Evolutionary conservation across 139 green algal species (phyloP).

Genomic region (Mychonastes homosphaera): DNA sequence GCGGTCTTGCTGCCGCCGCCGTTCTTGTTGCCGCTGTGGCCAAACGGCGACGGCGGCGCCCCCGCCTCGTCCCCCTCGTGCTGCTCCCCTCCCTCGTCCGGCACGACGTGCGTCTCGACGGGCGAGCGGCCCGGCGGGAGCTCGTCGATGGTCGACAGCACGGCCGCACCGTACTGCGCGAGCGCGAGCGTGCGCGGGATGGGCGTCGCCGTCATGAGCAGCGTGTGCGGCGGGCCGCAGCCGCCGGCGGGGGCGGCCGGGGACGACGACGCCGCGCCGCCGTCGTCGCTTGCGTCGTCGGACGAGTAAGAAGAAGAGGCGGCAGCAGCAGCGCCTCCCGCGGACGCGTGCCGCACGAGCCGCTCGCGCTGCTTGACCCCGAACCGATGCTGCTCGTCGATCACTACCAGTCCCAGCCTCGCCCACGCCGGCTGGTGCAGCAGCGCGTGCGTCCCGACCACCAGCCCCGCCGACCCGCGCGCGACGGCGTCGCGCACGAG

Average conservation of each 20-base stretch:
- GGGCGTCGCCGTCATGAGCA: slow-evolving; percentile 91
- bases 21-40: no score
- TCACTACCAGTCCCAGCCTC: slow-evolving; percentile 70
- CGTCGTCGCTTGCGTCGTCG: no score
- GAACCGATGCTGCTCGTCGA: slow-evolving; percentile 97
- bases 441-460: slow-evolving; percentile 79
- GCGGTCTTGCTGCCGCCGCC: no score
- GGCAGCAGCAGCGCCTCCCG: no score
- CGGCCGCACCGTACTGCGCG: slow-evolving; percentile 32
- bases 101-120: slow-evolving; percentile 35
- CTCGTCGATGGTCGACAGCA: slow-evolving; percentile 46
- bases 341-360: slow-evolving; percentile 35
- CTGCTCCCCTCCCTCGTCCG: slow-evolving; percentile 19
- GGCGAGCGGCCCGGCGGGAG: slow-evolving; percentile 54
- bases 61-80: no score
- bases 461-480: slow-evolving; percentile 46
- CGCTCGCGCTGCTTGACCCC: slow-evolving; percentile 69
- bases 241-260: no score
- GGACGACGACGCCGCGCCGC: no score
- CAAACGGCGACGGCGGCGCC: no score
- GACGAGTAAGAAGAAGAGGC: no score
- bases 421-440: slow-evolving; percentile 48
- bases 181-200: slow-evolving; percentile 89
- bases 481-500: slow-evolving; percentile 9
- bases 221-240: slow-evolving; percentile 69